phyloP scores from a whole-genome alignment of 495 filamentous ascomycete species.

The Neurospora tetrasperma region DNA sequence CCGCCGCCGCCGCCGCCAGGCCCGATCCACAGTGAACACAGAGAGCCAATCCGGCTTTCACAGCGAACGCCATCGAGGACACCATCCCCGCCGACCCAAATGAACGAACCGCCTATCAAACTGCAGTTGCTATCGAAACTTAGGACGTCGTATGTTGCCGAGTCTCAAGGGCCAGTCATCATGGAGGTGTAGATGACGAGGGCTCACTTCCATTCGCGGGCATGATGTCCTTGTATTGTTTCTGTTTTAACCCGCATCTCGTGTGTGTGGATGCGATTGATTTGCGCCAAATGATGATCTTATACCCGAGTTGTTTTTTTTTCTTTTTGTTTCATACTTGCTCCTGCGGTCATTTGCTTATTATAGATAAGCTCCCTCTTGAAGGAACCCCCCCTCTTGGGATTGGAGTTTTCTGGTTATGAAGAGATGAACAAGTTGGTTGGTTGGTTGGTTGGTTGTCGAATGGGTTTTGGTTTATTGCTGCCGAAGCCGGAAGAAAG shows the following conservation, averaged over 20 bases:
- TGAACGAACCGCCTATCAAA: conserved; percentile 21
- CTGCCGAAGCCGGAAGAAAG: not conserved
- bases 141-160: conserved; percentile 19
- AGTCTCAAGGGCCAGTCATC: not conserved
- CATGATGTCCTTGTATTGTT: not conserved
- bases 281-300: not conserved
- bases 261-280: not conserved
- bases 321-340: conserved; percentile 8
- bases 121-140: conserved; percentile 27
- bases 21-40: not conserved
- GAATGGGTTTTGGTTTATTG: not conserved
- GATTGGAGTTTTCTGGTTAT: not conserved
- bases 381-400: not conserved
- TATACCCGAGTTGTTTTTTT: conserved; percentile 4
- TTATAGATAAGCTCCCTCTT: not conserved
- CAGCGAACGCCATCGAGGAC: not conserved
- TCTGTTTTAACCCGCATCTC: conserved; percentile 5
- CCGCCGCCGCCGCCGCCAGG: not conserved
- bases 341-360: conserved; percentile 4
- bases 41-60: not conserved
- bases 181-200: not conserved
- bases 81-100: not conserved
- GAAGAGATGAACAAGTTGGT: not conserved
- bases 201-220: not conserved
- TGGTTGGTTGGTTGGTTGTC: not conserved